A percentile compares a stretch with the other conserved stretches of the same genome.
Evolutionary conservation across 2,329 filamentous ascomycete genomes (phyloP).

Genomic region (Xylariaceae sp.): DNA sequence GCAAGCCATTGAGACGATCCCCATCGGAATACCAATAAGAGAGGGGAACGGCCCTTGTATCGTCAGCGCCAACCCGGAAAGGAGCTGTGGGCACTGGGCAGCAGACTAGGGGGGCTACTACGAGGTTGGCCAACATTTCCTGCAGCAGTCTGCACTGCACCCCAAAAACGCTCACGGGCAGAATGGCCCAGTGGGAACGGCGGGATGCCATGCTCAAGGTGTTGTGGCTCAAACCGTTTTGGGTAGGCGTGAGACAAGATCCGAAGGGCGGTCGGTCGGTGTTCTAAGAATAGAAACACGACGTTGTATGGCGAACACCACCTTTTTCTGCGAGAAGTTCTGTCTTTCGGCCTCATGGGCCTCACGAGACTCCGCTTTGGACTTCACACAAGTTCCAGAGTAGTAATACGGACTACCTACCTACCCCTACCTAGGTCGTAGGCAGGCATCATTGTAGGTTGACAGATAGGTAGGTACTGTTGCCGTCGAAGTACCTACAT

Average conservation of each 20-base stretch:
- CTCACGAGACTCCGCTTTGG: not conserved
- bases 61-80: slow-evolving; percentile 21
- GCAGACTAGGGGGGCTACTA: slow-evolving; percentile 6
- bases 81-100: slow-evolving; percentile 6
- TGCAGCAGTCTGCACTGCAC: slow-evolving; percentile 11
- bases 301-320: not conserved
- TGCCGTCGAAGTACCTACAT: not conserved
- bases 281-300: slow-evolving; percentile 19
- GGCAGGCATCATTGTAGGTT: not conserved
- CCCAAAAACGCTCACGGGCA: slow-evolving; percentile 5
- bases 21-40: slow-evolving; percentile 18
- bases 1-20: slow-evolving; percentile 22
- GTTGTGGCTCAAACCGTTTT: slow-evolving; percentile 10
- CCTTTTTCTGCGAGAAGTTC: not conserved
- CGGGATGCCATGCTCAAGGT: not conserved
- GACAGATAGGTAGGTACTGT: not conserved
- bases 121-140: slow-evolving; percentile 11
- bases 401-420: not conserved
- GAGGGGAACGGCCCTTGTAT: slow-evolving; percentile 11
- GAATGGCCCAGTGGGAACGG: slow-evolving; percentile 6
- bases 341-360: not conserved
- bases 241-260: slow-evolving; percentile 12
- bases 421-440: not conserved
- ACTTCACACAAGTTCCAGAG: not conserved
- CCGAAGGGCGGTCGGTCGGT: slow-evolving; percentile 10